Evolutionary conservation across 257 asterid species (phyloP), one percentile per base, ranked within the genome.

Genomic region (Petunia secreta): DNA sequence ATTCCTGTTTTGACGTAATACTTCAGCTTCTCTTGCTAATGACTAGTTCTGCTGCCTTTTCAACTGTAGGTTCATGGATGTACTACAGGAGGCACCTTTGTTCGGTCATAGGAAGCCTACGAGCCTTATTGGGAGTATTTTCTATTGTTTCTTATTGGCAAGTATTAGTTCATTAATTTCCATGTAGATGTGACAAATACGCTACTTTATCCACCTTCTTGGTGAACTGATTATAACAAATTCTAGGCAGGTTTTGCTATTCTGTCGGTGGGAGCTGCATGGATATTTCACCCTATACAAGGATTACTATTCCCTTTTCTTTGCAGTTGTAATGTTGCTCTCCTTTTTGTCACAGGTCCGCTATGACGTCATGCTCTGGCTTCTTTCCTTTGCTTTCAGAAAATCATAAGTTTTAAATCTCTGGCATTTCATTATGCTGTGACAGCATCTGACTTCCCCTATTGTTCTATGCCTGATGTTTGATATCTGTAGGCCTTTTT

Each of bases 201-300:
- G 41, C 57, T 54, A 69, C 53, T 77, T 80, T 66, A 52, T 63
- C 78, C 54, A 44, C 55, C 75, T 78, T 74, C 46, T 69, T 79
- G 75, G 39, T 40, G 71, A 80, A 81, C 86, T 88, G 84, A 90
- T 86, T 85, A 63, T 82, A 8, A 82, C 81, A 75, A 77, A 86
- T 85, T 92, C 85, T 92, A 96, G 99, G 94, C 98, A 89, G 99
- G 98, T 85, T 96, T 90, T 89, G 97, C 96, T 79, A 84, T 92
- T 90, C 83, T 96, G 81, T 98, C 95, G 58, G 91, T 87, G 81
- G 98, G 97, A 84, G 96, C 92, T 80, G 80, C 90, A 41, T 89
- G 93, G 94, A 87, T 96, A 80, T 91, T 95, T 84, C 91, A 80
- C 43, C 85, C 94, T 54, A 82, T 85, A 9, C 84, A 83, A 44